Percentiles rank a stretch among this genome's conserved stretches.
phyloP scores from a whole-genome alignment of 768 basidiomycete genomes.

The Lanmaoa pseudosensibilis region DNA sequence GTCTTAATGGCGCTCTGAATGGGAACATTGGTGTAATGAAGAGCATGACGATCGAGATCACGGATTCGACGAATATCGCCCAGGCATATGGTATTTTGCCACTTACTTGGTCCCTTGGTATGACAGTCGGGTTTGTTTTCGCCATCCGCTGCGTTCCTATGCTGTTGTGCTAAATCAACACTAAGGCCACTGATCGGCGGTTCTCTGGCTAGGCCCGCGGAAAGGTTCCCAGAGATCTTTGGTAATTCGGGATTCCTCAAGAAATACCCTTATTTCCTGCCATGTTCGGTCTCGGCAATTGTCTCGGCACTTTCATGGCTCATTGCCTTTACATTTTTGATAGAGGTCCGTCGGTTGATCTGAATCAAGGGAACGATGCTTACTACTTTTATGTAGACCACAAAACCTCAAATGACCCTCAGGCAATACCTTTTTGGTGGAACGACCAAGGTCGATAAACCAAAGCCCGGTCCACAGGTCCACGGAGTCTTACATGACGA shows the following conservation, averaged over 20 bases:
- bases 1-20: constrained; percentile 48
- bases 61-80: constrained; percentile 32
- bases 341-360: constrained; percentile 42
- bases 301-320: constrained; percentile 52
- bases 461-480: not conserved
- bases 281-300: constrained; percentile 63
- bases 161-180: constrained; percentile 1
- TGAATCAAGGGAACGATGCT: not conserved
- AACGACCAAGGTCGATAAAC: not conserved
- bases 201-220: constrained; percentile 57
- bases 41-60: constrained; percentile 47
- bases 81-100: constrained; percentile 62
- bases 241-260: constrained; percentile 56
- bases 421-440: constrained; percentile 20
- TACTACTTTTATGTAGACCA: constrained; percentile 13
- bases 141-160: not conserved
- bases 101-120: constrained; percentile 43
- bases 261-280: constrained; percentile 71
- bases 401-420: constrained; percentile 11
- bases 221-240: constrained; percentile 63
- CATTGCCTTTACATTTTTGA: constrained; percentile 50
- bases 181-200: constrained; percentile 72
- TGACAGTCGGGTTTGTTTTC: constrained; percentile 41
- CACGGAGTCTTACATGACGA: not conserved
- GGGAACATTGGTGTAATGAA: constrained; percentile 59